Evolutionary conservation across 345 rosid genomes (phyloP), one percentile per base, ranked within the genome.

Genomic region (Gossypium rotundifolium): DNA sequence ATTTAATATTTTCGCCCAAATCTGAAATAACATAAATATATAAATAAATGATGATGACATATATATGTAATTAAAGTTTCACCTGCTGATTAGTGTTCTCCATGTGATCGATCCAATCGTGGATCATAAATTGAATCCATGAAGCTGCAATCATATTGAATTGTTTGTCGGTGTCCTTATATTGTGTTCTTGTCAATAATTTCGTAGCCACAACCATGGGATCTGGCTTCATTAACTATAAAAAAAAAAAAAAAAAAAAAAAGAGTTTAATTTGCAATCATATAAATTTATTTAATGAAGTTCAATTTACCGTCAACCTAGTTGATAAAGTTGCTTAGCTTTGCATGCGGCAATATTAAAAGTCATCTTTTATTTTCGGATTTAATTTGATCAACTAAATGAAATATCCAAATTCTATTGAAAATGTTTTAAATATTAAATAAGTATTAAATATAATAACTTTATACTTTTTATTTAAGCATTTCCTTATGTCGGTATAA

Each of bases 101-200:
- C 78, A 85, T 11, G 54, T 89, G 93, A 70, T 87, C 93, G 67
- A 87, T 46, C 93, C 93, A 89, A 46, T 89, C 93, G 74, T 89
- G 93, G 22, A 89, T 83, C 93, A 87, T 89, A 75, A 89, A 89
- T 64, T 87, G 91, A 72, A 87, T 85, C 93, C 89, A 87, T 42
- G 88, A 82, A 68, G 86, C 80, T 48, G 91, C 93, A 44, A 89
- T 87, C 80, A 89, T 81, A 69, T 89, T 89, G 81, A 87, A 85
- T 45, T 87, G 93, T 71, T 89, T 87, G 53, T 79, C 93, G 14
- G 88, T 85, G 49, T 87, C 93, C 51, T 64, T 70, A 11, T 79
- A 61, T 33, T 77, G 72, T 65, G 71, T 87, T 53, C 89, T 66
- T 61, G 80, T 79, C 54, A 89, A 59, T n/a, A 89, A 74, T 69